These are phyloP conservation scores for Onygenales sp. DNA, from an alignment of 2,329 filamentous ascomycete genomes.

Conservation along the genomic window DNA sequence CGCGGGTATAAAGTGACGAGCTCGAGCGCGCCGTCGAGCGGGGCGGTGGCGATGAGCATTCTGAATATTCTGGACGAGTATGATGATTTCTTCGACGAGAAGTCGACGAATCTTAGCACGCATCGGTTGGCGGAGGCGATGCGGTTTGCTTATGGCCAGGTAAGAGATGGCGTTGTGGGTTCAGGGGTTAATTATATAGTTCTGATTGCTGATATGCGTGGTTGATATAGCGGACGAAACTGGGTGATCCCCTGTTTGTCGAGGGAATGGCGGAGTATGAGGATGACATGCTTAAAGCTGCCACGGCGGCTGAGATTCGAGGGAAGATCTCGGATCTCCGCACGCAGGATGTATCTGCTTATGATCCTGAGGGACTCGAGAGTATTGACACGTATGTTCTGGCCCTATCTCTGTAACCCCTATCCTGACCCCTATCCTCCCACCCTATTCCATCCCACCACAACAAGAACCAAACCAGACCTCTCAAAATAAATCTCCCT, in stretches of 20 bases:
- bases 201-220: not conserved
- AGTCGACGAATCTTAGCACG: conserved; percentile 54
- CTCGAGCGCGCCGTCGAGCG: conserved; percentile 64
- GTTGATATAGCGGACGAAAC: conserved; percentile 50
- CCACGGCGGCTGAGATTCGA: conserved; percentile 51
- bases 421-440: not conserved
- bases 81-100: conserved; percentile 49
- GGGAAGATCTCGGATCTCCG: conserved; percentile 59
- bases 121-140: conserved; percentile 84
- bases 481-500: not conserved
- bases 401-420: not conserved
- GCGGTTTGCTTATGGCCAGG: conserved; percentile 71
- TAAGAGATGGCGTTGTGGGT: conserved; percentile 8
- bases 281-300: conserved; percentile 53
- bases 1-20: conserved; percentile 59
- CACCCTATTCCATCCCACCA: no score
- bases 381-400: conserved; percentile 48
- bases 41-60: conserved; percentile 62
- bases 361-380: conserved; percentile 60
- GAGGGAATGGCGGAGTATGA: conserved; percentile 55
- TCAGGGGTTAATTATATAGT: not conserved
- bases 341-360: conserved; percentile 64
- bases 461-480: no score
- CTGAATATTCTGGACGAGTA: conserved; percentile 81
- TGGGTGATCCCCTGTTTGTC: conserved; percentile 76